These are phyloP conservation scores for Butyriboletus loyo DNA, from an alignment of 768 basidiomycete species.

Conservation along the genomic window DNA sequence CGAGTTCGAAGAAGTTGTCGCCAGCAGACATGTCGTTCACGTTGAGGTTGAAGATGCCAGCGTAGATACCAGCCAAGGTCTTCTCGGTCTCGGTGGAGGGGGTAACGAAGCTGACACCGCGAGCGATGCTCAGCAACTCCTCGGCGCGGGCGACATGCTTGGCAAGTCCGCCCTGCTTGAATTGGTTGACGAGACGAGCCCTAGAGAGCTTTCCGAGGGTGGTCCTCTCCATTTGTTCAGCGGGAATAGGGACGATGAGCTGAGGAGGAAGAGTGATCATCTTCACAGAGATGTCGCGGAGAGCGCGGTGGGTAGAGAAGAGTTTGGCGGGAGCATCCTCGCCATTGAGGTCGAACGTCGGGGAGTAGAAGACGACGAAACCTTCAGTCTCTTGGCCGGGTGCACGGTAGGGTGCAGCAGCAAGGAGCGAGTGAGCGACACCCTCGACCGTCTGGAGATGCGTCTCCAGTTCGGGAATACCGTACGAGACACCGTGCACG, in stretches of 20 bases:
- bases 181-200: constrained; percentile 34
- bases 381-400: constrained; percentile 38
- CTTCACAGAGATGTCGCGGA: constrained; percentile 29
- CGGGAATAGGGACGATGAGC: constrained; percentile 13
- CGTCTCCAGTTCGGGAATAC: constrained; percentile 28
- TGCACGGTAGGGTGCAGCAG: constrained; percentile 36
- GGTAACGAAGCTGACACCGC: constrained; percentile 20
- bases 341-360: constrained; percentile 18
- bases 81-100: constrained; percentile 27
- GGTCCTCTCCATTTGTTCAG: constrained; percentile 39
- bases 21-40: constrained; percentile 23
- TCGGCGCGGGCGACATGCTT: constrained; percentile 29
- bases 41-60: constrained; percentile 30
- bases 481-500: not conserved
- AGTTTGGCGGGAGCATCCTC: constrained; percentile 26
- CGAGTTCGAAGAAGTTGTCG: constrained; percentile 36
- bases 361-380: constrained; percentile 38
- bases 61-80: constrained; percentile 29
- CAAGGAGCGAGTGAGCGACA: constrained; percentile 31
- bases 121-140: constrained; percentile 21
- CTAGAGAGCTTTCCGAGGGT: constrained; percentile 46
- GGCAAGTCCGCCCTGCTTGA: constrained; percentile 35
- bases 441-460: constrained; percentile 38
- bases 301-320: constrained; percentile 28
- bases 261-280: constrained; percentile 17